Conservation (phyloP, 495 filamentous ascomycete species). For the Amphirosellinia nigrospora region DNA sequence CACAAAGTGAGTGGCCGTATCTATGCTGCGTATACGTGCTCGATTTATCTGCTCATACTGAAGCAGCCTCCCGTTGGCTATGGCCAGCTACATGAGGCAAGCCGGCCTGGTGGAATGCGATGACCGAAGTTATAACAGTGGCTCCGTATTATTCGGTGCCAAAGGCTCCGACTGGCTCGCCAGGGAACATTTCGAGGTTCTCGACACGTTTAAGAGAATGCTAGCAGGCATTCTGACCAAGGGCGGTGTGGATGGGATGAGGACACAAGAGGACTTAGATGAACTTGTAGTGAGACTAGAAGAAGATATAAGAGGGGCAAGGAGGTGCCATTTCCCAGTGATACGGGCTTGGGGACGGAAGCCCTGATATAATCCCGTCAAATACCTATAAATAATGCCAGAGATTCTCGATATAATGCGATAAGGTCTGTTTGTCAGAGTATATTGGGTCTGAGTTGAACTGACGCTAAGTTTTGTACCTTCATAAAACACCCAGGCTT, state of each 20-base stretch:
- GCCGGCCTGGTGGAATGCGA: background rate
- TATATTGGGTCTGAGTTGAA: background rate
- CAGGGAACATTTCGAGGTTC: background rate
- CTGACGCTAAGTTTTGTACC: no score
- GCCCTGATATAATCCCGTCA: background rate
- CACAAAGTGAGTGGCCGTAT: background rate
- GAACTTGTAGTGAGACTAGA: background rate
- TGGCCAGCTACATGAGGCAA: slow-evolving; percentile 10
- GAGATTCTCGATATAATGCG: background rate
- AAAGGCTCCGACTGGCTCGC: slow-evolving; percentile 4
- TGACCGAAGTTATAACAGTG: background rate
- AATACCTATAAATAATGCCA: background rate
- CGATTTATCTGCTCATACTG: background rate
- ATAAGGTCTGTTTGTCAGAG: background rate
- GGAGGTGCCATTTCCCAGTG: background rate
- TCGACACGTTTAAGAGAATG: background rate
- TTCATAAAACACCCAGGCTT: background rate
- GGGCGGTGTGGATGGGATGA: slow-evolving; percentile 14
- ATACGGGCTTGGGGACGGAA: background rate
- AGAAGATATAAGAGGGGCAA: background rate
- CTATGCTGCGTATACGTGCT: background rate
- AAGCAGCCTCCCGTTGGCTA: slow-evolving; percentile 1
- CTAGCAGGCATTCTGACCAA: background rate
- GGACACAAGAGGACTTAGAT: background rate
- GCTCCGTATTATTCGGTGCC: background rate